phyloP scores from a whole-genome alignment of 768 basidiomycete species.

The Candolleomyces eurysporus region DNA sequence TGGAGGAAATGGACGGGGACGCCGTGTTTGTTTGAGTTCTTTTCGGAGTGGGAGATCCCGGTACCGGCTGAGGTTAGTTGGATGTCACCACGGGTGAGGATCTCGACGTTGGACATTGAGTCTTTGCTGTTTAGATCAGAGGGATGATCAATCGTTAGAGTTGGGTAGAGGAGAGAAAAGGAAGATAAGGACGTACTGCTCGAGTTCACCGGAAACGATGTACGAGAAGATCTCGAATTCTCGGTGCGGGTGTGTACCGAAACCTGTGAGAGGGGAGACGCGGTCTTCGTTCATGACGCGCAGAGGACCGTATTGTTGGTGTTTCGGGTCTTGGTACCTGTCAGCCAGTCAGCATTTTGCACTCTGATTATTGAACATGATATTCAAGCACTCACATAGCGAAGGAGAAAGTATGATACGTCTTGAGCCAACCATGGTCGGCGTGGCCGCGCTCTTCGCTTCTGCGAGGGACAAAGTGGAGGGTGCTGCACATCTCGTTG shows the following conservation, averaged over 20 bases:
- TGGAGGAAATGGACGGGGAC: constrained; percentile 48
- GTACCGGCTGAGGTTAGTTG: constrained; percentile 93
- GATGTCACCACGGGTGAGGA: constrained; percentile 84
- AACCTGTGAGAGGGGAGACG: constrained; percentile 74
- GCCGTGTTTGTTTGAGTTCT: constrained; percentile 37
- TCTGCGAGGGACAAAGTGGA: constrained; percentile 45
- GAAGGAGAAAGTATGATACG: constrained; percentile 83
- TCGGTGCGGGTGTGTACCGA: constrained; percentile 80
- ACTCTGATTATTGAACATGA: background rate
- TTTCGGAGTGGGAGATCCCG: constrained; percentile 81
- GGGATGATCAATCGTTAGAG: background rate
- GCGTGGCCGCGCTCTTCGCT: constrained; percentile 69
- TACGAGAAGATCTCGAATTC: constrained; percentile 95
- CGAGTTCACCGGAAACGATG: constrained; percentile 72
- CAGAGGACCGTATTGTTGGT: constrained; percentile 67
- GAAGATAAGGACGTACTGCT: constrained; percentile 57
- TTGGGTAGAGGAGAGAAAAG: background rate
- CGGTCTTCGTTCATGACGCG: constrained; percentile 94
- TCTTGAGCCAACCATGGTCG: constrained; percentile 85
- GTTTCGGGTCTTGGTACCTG: constrained; percentile 60
- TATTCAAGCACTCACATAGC: constrained; percentile 41
- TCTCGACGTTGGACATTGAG: constrained; percentile 88
- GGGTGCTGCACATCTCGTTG: background rate
- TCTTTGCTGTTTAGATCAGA: constrained; percentile 57
- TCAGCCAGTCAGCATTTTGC: background rate